These are phyloP conservation scores for Malania oleifera DNA, from an alignment of 164 flowering plant genomes.

Conservation along the genomic window DNA sequence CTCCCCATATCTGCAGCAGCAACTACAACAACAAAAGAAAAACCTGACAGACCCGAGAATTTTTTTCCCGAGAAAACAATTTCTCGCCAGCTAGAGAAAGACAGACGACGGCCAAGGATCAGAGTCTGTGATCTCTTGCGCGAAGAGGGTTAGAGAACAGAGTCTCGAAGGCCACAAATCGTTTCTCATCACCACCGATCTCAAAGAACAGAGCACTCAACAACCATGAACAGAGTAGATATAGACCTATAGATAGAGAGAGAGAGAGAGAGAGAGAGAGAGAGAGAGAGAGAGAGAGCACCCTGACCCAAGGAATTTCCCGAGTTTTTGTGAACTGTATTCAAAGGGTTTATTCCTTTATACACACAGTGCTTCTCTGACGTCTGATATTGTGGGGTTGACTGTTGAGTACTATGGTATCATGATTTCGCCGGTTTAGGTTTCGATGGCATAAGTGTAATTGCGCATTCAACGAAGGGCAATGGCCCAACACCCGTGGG, in stretches of 20 bases:
- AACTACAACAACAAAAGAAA: not conserved
- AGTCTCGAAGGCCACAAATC: constrained; percentile 9
- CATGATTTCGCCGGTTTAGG: too few species aligned
- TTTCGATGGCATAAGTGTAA: not conserved
- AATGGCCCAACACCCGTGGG: constrained; percentile 16
- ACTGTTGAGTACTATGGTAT: too few species aligned
- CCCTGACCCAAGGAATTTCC: too few species aligned
- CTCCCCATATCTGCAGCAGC: constrained; percentile 23
- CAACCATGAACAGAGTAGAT: constrained; percentile 2
- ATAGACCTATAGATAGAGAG: constrained; percentile 5
- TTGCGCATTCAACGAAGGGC: not conserved
- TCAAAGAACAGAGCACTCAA: not conserved
- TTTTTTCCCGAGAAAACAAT: constrained; percentile 4
- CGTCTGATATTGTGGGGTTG: too few species aligned
- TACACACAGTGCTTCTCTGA: too few species aligned
- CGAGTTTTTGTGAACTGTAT: constrained; percentile 1
- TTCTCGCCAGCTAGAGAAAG: constrained; percentile 10
- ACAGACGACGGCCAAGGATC: constrained; percentile 18
- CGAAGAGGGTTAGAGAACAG: constrained; percentile 14
- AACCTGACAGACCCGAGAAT: not conserved
- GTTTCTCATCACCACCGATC: constrained; percentile 14
- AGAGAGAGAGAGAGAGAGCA: not conserved
- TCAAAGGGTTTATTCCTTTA: not conserved
- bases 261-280: not conserved
- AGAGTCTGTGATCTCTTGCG: constrained; percentile 1